Evolutionary conservation across 768 basidiomycete species (phyloP).

Genomic region (Rhodotorula taiwanensis): DNA sequence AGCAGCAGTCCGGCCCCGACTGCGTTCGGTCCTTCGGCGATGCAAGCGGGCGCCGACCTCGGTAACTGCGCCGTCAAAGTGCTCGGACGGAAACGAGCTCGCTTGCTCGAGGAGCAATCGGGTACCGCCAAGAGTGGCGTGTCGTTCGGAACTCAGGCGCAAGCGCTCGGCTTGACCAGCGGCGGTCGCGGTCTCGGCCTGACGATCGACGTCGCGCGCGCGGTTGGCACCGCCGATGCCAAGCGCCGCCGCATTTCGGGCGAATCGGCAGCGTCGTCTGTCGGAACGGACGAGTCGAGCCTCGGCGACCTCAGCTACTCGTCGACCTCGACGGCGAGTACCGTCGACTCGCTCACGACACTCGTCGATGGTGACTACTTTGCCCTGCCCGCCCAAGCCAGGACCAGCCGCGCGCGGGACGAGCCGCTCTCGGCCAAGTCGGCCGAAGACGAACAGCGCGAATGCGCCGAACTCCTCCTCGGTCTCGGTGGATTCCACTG

Average conservation of each 20-base stretch:
- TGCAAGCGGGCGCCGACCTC: constrained; percentile 5
- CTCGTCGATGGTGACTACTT: constrained; percentile 7
- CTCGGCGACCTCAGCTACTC: constrained; percentile 25
- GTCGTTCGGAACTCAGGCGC: not conserved
- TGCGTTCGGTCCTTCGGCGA: not conserved
- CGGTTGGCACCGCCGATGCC: too few relatives aligned
- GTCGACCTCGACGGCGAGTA: constrained; percentile 20
- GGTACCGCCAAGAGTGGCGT: too few relatives aligned
- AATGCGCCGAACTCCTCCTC: constrained; percentile 31
- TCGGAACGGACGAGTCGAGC: not conserved
- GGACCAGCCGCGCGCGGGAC: not conserved
- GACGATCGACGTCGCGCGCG: not conserved
- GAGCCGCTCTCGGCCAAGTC: not conserved
- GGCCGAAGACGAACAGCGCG: constrained; percentile 24
- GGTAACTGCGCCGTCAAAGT: constrained; percentile 21
- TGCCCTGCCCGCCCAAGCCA: not conserved
- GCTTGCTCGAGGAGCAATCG: constrained; percentile 10
- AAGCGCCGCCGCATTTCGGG: not conserved
- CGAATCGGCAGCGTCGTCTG: not conserved
- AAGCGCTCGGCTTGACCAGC: not conserved
- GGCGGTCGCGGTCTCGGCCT: not conserved
- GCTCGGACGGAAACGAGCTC: constrained; percentile 24
- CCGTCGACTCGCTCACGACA: constrained; percentile 26
- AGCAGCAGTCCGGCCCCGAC: too few relatives aligned
- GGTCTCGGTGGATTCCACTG: constrained; percentile 32